Percentiles rank a stretch among this genome's conserved stretches.
Conservation (phyloP, 1,139 yeast species). For the Yamadazyma dendronema region DNA sequence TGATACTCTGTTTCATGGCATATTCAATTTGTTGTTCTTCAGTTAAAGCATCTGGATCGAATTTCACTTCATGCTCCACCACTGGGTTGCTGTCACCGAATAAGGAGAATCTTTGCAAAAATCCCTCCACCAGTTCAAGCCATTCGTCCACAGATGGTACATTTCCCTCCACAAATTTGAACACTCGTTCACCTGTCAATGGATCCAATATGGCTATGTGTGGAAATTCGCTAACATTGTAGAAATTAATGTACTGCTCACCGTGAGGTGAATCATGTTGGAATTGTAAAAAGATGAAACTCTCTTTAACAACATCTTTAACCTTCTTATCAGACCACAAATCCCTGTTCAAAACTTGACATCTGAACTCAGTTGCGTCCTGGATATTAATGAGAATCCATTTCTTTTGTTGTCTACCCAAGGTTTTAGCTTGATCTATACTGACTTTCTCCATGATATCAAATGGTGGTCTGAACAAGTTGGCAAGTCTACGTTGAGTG, state of each 20-base stretch:
- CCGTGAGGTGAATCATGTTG: conserved; percentile 78
- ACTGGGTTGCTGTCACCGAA: conserved; percentile 69
- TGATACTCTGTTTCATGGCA: conserved; percentile 69
- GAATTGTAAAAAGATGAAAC: conserved; percentile 81
- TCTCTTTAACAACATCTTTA: conserved; percentile 59
- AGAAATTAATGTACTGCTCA: conserved; percentile 64
- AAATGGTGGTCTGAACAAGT: conserved; percentile 88
- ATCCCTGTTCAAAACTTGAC: conserved; percentile 90
- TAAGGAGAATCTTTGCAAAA: conserved; percentile 63
- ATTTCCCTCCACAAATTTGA: conserved; percentile 60
- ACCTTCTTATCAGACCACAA: conserved; percentile 79
- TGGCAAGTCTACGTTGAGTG: conserved; percentile 73
- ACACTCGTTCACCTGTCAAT: conserved; percentile 86
- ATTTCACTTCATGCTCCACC: conserved; percentile 49
- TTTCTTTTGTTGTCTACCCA: conserved; percentile 62
- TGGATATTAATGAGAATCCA: conserved; percentile 91
- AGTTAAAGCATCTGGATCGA: conserved; percentile 62
- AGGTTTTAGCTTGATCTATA: conserved; percentile 67
- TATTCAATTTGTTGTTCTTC: conserved; percentile 85
- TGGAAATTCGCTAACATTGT: conserved; percentile 67
- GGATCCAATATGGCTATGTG: conserved; percentile 94
- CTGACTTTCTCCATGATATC: conserved; percentile 71
- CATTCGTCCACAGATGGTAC: conserved; percentile 61
- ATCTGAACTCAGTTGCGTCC: conserved; percentile 77
- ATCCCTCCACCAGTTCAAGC: conserved; percentile 58